Percentiles rank a stretch among this genome's conserved stretches.
These are phyloP conservation scores for Colletotrichum cereale DNA, from an alignment of 2,329 filamentous ascomycete genomes.

Conservation along the genomic window DNA sequence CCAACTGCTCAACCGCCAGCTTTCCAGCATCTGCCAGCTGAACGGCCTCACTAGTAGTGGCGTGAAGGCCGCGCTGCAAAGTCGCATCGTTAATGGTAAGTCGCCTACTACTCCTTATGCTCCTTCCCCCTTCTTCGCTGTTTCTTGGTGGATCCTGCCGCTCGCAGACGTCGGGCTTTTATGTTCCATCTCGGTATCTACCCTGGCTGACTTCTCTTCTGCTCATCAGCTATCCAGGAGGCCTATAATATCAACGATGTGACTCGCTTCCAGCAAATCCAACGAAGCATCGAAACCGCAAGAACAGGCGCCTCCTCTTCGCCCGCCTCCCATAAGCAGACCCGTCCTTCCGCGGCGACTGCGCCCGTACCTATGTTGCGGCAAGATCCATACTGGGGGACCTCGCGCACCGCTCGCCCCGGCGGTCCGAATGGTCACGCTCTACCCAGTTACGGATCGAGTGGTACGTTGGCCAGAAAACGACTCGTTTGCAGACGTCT, in stretches of 20 bases:
- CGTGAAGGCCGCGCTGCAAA: slow-evolving; percentile 86
- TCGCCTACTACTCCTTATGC: slow-evolving; percentile 45
- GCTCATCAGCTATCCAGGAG: slow-evolving; percentile 56
- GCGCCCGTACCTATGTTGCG: slow-evolving; percentile 20
- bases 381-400: slow-evolving; percentile 30
- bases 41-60: slow-evolving; percentile 84
- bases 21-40: slow-evolving; percentile 80
- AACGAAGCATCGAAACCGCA: slow-evolving; percentile 54
- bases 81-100: slow-evolving; percentile 83
- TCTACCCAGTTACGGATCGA: slow-evolving; percentile 20
- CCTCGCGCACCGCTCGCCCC: slow-evolving; percentile 20
- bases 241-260: slow-evolving; percentile 53
- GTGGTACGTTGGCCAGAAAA: slow-evolving; percentile 7
- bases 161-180: not conserved
- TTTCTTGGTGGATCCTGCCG: slow-evolving; percentile 18
- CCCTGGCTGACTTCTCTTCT: slow-evolving; percentile 24
- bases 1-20: slow-evolving; percentile 69
- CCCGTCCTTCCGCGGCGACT: slow-evolving; percentile 23
- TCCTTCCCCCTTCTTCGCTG: slow-evolving; percentile 31
- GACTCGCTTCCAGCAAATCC: slow-evolving; percentile 58
- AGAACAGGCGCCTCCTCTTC: slow-evolving; percentile 31
- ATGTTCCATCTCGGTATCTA: not conserved
- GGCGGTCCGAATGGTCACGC: slow-evolving; percentile 19
- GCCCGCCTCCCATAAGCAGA: slow-evolving; percentile 31
- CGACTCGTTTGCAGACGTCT: not conserved